Base-by-base conservation (phyloP, 345 rosid genomes). In the Salix koriyanagi region DNA sequence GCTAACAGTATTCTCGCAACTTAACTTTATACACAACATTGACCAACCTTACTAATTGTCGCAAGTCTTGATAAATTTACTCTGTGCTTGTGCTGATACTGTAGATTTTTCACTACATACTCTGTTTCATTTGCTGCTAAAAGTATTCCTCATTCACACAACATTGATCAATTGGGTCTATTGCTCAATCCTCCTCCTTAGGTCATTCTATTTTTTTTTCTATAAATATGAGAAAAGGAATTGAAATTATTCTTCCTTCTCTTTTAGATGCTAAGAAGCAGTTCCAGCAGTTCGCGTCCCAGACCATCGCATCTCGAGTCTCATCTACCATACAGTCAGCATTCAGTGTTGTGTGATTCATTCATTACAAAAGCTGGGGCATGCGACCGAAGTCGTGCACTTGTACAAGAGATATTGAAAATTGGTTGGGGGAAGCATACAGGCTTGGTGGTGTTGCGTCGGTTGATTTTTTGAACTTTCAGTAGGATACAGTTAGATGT, bases 281-380 rank as follows among this genome's bases (percentile, higher is more conserved):
- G 86, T 72, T 91, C 76, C 93, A 91, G 69, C 89, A 85, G 79
- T 91, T 91, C 70, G 96, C 96, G 32, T 71, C 94, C 10, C 92
- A 89, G 89, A 91, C 99, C 56, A 88, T 96, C 11, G 95, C 97
- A 52, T 79, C 89, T 56, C 89, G 87, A 70, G 86, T 96, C 85
- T 86, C 94, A 12, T 96, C 98, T 50, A 91, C 92, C 26, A 69
- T 96, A 81, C 99, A 92, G 79, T 85, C 97, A 15, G 99, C 99
- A 54, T 94, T 96, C 87, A 91, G 89, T 23, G 86, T 89, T 60
- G 92, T 94, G 28, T 96, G 85, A 91, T 70, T 23, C 16, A 26
- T 48, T 67, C 18, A 11, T 18, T 12, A 36, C 4, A 21, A 42
- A 34, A 41, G 75, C 26, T 48, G 78, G 19, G n/a, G 39, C 70